A percentile compares a stretch with the other conserved stretches of the same genome.
phyloP scores from a whole-genome alignment of 2,329 filamentous ascomycete species.

The Elsinoe batatas region DNA sequence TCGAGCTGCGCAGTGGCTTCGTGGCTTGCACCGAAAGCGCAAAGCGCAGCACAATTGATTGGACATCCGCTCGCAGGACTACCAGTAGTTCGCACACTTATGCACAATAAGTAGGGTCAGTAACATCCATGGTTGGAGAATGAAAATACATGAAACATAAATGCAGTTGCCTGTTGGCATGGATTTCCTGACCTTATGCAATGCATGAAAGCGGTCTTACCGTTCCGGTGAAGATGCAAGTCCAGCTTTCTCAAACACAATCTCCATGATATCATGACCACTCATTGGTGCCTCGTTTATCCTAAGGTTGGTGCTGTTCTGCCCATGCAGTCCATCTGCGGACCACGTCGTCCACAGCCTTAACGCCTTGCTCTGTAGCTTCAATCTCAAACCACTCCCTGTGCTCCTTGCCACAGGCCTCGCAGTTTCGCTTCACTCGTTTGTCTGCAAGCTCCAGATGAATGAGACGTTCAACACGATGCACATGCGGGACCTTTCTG shows the following conservation, averaged over 20 bases:
- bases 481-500: constrained; percentile 71
- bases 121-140: not conserved
- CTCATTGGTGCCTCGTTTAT: not conserved
- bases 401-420: constrained; percentile 73
- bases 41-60: not conserved
- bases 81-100: not conserved
- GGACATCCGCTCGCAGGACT: not conserved
- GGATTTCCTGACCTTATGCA: not conserved
- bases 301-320: constrained; percentile 34
- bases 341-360: constrained; percentile 61
- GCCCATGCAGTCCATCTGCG: constrained; percentile 82
- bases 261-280: not conserved
- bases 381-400: constrained; percentile 93
- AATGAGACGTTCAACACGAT: constrained; percentile 80
- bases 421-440: constrained; percentile 55
- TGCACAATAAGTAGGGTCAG: not conserved
- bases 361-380: constrained; percentile 60
- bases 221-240: not conserved
- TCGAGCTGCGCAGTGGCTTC: not conserved
- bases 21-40: not conserved
- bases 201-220: too few relatives aligned
- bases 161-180: not conserved
- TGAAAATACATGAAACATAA: constrained; percentile 4
- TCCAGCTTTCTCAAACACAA: not conserved
- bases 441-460: constrained; percentile 71